Evolutionary conservation across 176 grass and related monocot species (phyloP).

Genomic region (Carex parvula): DNA sequence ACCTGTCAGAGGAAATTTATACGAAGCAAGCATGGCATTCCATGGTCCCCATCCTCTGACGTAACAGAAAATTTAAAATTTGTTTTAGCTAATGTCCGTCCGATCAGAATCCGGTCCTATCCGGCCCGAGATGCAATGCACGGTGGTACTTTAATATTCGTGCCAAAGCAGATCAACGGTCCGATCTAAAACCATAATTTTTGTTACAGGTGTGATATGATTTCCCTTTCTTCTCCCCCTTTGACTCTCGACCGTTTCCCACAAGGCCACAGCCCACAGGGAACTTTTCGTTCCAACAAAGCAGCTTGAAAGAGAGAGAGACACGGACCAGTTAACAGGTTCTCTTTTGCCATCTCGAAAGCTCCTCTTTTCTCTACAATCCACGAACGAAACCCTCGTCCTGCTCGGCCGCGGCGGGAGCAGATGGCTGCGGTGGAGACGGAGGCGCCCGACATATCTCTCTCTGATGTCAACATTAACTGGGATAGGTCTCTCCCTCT

Average conservation of each 20-base stretch:
- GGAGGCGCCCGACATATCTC: slow-evolving; percentile 48
- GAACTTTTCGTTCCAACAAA: slow-evolving; percentile 3
- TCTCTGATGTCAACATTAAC: slow-evolving; percentile 85
- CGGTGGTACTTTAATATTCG: no score
- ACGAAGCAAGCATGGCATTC: background rate
- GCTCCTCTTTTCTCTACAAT: background rate
- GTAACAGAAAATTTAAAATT: no score
- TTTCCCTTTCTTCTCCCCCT: background rate
- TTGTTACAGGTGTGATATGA: no score
- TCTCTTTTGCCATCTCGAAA: slow-evolving; percentile 18
- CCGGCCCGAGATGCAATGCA: no score
- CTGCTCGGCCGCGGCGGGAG: slow-evolving; percentile 22
- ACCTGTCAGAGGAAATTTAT: background rate
- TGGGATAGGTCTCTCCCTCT: slow-evolving; percentile 63
- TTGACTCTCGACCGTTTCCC: background rate
- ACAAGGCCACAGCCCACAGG: background rate
- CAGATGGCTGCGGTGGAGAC: slow-evolving; percentile 46
- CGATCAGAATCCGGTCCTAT: no score
- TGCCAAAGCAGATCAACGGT: no score
- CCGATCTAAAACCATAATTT: no score
- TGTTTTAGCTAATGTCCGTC: no score
- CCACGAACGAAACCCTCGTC: background rate
- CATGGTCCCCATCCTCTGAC: background rate
- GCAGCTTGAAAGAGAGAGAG: background rate
- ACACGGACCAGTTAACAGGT: no score